Percentiles rank a stretch among this genome's conserved stretches.
Evolutionary conservation across 805 yeast genomes (phyloP).

Genomic region (Groenewaldozyma tartarivorans): DNA sequence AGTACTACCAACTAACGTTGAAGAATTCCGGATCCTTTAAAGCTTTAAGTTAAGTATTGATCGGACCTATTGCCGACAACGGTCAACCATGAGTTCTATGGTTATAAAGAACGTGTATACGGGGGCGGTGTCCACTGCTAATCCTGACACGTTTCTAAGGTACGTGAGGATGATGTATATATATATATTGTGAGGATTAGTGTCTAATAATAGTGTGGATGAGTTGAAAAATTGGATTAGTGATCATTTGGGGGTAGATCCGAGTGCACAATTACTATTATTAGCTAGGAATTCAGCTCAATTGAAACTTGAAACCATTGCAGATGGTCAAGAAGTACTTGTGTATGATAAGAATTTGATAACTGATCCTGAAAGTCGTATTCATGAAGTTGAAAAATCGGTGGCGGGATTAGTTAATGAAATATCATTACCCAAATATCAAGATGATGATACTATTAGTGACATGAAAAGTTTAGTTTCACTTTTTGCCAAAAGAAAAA

Average conservation of each 20-base stretch:
- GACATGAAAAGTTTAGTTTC: background rate
- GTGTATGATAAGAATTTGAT: conserved; percentile 20
- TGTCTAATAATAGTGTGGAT: conserved; percentile 12
- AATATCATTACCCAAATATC: background rate
- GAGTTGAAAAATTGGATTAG: conserved; percentile 16
- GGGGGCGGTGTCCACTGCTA: conserved; percentile 16
- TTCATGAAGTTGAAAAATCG: background rate
- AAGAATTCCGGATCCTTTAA: background rate
- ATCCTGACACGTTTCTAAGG: conserved; percentile 17
- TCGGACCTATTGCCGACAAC: too few species aligned
- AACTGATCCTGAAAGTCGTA: background rate
- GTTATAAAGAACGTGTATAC: conserved; percentile 20
- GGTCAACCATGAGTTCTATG: conserved; percentile 12
- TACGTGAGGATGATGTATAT: conserved; percentile 5
- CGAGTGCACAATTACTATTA: conserved; percentile 21
- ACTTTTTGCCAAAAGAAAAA: conserved; percentile 3
- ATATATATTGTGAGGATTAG: background rate
- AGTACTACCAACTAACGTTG: background rate
- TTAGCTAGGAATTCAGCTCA: conserved; percentile 22
- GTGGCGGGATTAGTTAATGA: background rate
- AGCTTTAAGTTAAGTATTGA: too few species aligned
- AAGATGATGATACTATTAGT: background rate
- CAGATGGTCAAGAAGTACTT: conserved; percentile 18
- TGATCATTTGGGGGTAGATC: conserved; percentile 12
- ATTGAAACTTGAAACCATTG: conserved; percentile 19